Conservation (phyloP, 2,329 filamentous ascomycete species). For the Aureobasidium uvarum region DNA sequence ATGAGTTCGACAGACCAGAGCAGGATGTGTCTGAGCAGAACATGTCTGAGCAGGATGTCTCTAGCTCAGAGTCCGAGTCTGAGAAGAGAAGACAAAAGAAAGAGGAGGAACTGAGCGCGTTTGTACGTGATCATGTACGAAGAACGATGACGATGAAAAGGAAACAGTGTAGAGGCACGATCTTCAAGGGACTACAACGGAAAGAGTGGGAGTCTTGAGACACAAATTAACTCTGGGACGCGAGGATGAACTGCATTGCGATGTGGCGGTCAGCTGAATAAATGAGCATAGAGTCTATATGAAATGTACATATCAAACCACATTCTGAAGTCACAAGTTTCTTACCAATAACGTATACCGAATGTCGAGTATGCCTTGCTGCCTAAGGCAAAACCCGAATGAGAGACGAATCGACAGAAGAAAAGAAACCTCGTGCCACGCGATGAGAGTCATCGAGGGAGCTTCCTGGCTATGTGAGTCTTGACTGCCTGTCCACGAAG, state of each 20-base stretch:
- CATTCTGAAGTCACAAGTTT: not conserved
- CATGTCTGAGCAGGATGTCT: no score
- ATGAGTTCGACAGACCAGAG: not conserved
- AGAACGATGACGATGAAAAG: not conserved
- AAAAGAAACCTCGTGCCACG: not conserved
- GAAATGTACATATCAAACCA: not conserved
- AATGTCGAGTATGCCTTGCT: not conserved
- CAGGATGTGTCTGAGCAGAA: not conserved
- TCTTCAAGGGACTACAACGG: not conserved
- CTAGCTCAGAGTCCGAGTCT: not conserved
- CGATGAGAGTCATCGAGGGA: not conserved
- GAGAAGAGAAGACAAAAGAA: not conserved
- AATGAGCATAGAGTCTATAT: not conserved
- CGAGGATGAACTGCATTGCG: not conserved
- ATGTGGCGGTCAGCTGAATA: not conserved
- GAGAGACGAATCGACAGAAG: not conserved
- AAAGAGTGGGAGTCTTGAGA: not conserved
- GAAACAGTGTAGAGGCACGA: not conserved
- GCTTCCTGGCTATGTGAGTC: not conserved
- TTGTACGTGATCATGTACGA: not conserved
- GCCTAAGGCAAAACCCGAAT: not conserved
- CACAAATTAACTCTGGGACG: not conserved
- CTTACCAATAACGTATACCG: not conserved
- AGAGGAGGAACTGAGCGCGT: not conserved
- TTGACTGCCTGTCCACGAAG: not conserved